Base-by-base conservation (phyloP, 768 basidiomycete genomes). In the Rhizopogon vinicolor region DNA sequence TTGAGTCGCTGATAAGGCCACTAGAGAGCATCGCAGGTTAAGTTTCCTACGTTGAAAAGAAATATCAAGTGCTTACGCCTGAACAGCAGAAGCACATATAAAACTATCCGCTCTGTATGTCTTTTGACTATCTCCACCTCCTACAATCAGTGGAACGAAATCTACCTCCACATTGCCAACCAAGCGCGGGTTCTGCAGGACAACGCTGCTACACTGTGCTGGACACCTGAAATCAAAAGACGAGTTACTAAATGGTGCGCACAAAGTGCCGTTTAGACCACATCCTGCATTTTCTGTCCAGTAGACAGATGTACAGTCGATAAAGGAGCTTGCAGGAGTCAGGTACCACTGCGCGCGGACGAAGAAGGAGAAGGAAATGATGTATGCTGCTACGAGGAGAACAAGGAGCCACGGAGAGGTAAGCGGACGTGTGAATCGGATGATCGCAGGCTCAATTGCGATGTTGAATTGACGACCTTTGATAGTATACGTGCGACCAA, bases 81-180 rank as follows among this genome's bases (percentile, higher is more conserved):
- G 91, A 41, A 86, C 75, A 41, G 90, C 92, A 41, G 92, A 85
- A 41, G 89, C 83, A 66, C 93, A 94, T 39, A 93, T 81, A 66
- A 93, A 94, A 54, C 79, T 84, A 66, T 94, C 93, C 2, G 84
- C 90, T 63, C 93, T 79, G 63, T 93, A 94, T 4, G 91, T 93
- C 41, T 66, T 65, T 45, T 84, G 75, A 0, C 58, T 58, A 70
- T 92, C 91, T 2, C 91, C 90, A 16, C 93, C 93, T n/a, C 93
- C 92, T 2, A 94, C 87, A 45, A 94, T 76, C 22, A 93, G 74
- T 7, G 91, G 90, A 19, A 81, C 78, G 60, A 83, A 89, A 44
- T 80, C 82, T 37, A 86, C 75, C 58, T 85, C 75, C 53, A 82
- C 70, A 48, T 81, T 68, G 22, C 93, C 92, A 25, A 95, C 78